Base-by-base conservation (phyloP, 768 basidiomycete genomes). In the Strobilomyces confusus region DNA sequence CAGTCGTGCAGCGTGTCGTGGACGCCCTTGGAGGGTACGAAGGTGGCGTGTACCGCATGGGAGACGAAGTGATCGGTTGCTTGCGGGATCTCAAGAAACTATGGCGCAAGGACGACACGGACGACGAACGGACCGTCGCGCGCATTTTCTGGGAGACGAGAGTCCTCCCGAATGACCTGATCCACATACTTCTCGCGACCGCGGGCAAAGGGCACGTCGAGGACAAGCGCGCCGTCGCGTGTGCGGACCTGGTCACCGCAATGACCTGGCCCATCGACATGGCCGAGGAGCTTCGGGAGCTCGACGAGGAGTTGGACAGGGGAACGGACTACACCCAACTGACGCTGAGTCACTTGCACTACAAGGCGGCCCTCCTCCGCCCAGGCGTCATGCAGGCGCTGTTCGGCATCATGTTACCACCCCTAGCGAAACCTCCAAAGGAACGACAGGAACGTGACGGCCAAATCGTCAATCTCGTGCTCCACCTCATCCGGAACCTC, bases 221-320 rank as follows among this genome's bases (percentile, higher is more conserved):
- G 58, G 89, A 93, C 70, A 89, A 86, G 61, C 77, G 89, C 44
- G 92, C 91, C 0, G 80, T 95, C 25, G 82, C 86, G 1, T 88
- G 86, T 58, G 86, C 84, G 9, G 97, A 98, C 66, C 75, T 99
- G 22, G 86, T 98, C 67, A 90, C 92, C 0, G 94, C 95, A 0
- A 91, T 99, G 90, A 98, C 95, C 1, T 99, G 97, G 97, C 97
- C 97, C 1, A 95, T 99, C 49, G 92, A 98, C 69, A 76, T 98
- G 57, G 89, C 92, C 1, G 89, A 92, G 63, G 97, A 98, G 70
- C 76, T 99, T 58, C 89, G 88, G 62, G 97, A 98, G 64, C 82
- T 98, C 49, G 80, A 83, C 61, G 89, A 93, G 41, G 89, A 87
- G 36, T 60, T 82, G 19, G 89, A 90, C 69, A 82, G 80, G 55